Evolutionary conservation across 1,284 basidiomycete genomes (phyloP), one percentile per base, ranked within the genome.

Genomic region (Pholiota adiposa): DNA sequence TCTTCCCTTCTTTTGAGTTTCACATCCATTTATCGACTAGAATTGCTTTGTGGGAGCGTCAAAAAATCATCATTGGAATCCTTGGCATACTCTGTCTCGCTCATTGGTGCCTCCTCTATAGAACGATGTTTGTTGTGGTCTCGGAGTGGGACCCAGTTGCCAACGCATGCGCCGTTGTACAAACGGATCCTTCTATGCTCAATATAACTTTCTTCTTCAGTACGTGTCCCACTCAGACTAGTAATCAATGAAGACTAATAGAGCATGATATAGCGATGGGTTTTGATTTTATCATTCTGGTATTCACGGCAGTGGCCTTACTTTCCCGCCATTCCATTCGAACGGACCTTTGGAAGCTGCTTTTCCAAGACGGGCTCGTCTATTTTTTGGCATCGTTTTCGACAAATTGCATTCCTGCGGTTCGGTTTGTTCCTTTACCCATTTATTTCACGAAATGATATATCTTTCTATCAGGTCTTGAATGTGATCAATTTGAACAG

Each of bases 351-450:
- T 83, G 83, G 83, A 79, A 83, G 58, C 71, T 92, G 31, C 79
- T 92, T 48, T 88, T 90, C 76, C 78, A 80, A 25, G 88, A 91
- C 64, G 89, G 88, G n/a, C 75, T 90, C 36, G 80, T 88, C 12
- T 88, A 84, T 68, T 88, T 88, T 68, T 54, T 86, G 49, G 75
- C 88, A 40, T 83, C 88, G 0, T 89, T 89, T 66, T 76, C 81
- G 14, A 84, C 81, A 56, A 91, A 90, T 65, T 81, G 81, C 52
- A 76, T 90, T 51, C 87, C 88, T 51, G 88, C 88, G 19, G 88
- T 89, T 70, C 59, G 81, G 74, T 1, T 5, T 34, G 64, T 31
- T n/a, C 33, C 46, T 29, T 50, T 58, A 51, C 54, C n/a, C 12
- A 23, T 59, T 18, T 49, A 29, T 4, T 21, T 12, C 19, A 50